These are phyloP conservation scores for Backusella tarrabulga DNA, from an alignment of 192 early-diverging fungal genomes.

Conservation along the genomic window DNA sequence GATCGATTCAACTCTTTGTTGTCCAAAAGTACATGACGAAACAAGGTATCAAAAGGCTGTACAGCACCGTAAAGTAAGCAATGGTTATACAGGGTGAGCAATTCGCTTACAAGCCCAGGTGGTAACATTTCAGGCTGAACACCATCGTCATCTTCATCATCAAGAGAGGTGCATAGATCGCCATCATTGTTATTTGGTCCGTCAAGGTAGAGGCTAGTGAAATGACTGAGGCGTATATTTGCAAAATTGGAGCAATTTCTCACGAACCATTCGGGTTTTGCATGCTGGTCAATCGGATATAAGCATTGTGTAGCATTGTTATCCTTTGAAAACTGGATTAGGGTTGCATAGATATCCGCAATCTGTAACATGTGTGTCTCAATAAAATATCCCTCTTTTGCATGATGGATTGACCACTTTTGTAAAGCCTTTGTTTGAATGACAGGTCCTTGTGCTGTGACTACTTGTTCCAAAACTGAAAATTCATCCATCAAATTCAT, in stretches of 20 bases:
- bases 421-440: conserved; percentile 11
- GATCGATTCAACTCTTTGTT: not conserved
- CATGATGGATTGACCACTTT: conserved; percentile 3
- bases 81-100: conserved; percentile 20
- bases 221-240: conserved; percentile 29
- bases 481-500: conserved; percentile 27
- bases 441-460: not conserved
- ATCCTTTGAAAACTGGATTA: conserved; percentile 31
- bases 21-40: conserved; percentile 16
- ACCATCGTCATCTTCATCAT: not conserved
- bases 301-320: conserved; percentile 12
- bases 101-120: not conserved
- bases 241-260: conserved; percentile 32
- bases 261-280: conserved; percentile 14
- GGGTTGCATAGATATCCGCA: conserved; percentile 21
- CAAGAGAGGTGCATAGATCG: not conserved
- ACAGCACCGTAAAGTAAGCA: conserved; percentile 35
- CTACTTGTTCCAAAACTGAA: conserved; percentile 20
- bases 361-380: conserved; percentile 28
- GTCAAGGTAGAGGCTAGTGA: conserved; percentile 21
- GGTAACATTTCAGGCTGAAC: conserved; percentile 2
- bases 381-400: conserved; percentile 21
- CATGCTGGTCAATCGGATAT: conserved; percentile 7
- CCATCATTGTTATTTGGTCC: not conserved
- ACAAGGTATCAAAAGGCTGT: conserved; percentile 22